These are phyloP conservation scores for Lipomyces japonicus DNA, from an alignment of 805 yeast genomes.

Conservation along the genomic window DNA sequence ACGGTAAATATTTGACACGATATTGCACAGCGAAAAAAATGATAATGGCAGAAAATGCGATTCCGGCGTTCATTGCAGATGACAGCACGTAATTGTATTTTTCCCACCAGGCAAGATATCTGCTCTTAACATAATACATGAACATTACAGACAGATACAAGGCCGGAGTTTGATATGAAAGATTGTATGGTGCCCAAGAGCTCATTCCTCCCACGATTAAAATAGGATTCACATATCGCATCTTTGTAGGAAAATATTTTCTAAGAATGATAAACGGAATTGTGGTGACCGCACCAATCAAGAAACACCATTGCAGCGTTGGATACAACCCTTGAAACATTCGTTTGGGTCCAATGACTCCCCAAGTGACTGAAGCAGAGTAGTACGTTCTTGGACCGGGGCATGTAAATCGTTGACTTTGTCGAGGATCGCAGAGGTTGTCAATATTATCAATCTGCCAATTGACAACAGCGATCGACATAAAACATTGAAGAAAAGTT, in stretches of 20 bases:
- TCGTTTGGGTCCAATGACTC: constrained; percentile 58
- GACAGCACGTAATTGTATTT: constrained; percentile 65
- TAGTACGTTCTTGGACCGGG: constrained; percentile 48
- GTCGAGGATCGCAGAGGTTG: constrained; percentile 44
- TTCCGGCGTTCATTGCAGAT: constrained; percentile 62
- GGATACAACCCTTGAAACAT: constrained; percentile 40
- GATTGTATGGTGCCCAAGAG: constrained; percentile 13
- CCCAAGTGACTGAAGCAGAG: constrained; percentile 61
- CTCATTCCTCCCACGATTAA: constrained; percentile 26
- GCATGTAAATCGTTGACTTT: constrained; percentile 47
- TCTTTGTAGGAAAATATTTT: constrained; percentile 1
- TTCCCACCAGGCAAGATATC: constrained; percentile 67
- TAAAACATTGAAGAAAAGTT: constrained; percentile 45
- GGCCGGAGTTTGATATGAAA: constrained; percentile 5
- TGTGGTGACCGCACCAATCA: constrained; percentile 17
- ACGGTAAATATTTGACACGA: constrained; percentile 40
- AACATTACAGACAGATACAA: constrained; percentile 40
- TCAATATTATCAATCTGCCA: constrained; percentile 42
- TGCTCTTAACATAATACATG: constrained; percentile 53
- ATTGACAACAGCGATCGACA: constrained; percentile 43
- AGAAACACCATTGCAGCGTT: constrained; percentile 15
- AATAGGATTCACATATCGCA: constrained; percentile 18
- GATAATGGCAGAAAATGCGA: constrained; percentile 58
- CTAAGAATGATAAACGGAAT: constrained; percentile 13
- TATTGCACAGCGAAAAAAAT: constrained; percentile 51